Conservation (phyloP, 495 filamentous ascomycete species). For the Penicillium subrubescens region DNA sequence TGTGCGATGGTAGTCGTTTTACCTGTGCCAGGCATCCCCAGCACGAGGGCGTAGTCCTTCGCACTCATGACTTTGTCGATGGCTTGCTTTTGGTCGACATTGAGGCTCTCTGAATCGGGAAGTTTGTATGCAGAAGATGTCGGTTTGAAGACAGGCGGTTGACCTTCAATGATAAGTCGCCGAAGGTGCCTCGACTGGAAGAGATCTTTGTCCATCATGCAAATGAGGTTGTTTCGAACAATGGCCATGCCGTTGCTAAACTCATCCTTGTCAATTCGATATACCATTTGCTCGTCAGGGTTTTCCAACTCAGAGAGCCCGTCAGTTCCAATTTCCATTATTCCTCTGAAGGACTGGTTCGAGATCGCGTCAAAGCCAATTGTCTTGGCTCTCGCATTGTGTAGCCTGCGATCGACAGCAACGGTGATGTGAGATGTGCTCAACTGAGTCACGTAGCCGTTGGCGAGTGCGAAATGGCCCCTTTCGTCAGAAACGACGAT, state of each 20-base stretch:
- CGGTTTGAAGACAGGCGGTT: slow-evolving; percentile 72
- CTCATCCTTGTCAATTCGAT: slow-evolving; percentile 94
- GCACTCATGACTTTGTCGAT: slow-evolving; percentile 95
- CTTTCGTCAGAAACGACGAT: slow-evolving; percentile 95
- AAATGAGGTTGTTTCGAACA: slow-evolving; percentile 88
- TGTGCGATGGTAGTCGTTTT: slow-evolving; percentile 98
- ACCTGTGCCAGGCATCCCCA: slow-evolving; percentile 97
- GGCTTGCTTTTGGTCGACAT: slow-evolving; percentile 82
- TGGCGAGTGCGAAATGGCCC: slow-evolving; percentile 90
- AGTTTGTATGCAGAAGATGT: slow-evolving; percentile 60
- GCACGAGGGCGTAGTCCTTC: slow-evolving; percentile 88
- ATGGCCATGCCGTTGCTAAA: slow-evolving; percentile 97
- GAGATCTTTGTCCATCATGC: slow-evolving; percentile 80
- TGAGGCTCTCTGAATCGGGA: slow-evolving; percentile 58
- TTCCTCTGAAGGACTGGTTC: slow-evolving; percentile 86
- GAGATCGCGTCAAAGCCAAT: slow-evolving; percentile 69
- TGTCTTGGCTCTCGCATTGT: slow-evolving; percentile 76
- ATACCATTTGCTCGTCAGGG: slow-evolving; percentile 63
- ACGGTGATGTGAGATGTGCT: slow-evolving; percentile 75
- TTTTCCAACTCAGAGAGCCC: slow-evolving; percentile 45
- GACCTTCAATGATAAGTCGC: slow-evolving; percentile 72
- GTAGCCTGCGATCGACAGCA: slow-evolving; percentile 83
- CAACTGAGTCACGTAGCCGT: slow-evolving; percentile 83
- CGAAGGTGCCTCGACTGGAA: slow-evolving; percentile 75
- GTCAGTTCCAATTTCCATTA: slow-evolving; percentile 79